A percentile compares a stretch with the other conserved stretches of the same genome.
Conservation (phyloP, 768 basidiomycete genomes). For the Suillus subalutaceus region DNA sequence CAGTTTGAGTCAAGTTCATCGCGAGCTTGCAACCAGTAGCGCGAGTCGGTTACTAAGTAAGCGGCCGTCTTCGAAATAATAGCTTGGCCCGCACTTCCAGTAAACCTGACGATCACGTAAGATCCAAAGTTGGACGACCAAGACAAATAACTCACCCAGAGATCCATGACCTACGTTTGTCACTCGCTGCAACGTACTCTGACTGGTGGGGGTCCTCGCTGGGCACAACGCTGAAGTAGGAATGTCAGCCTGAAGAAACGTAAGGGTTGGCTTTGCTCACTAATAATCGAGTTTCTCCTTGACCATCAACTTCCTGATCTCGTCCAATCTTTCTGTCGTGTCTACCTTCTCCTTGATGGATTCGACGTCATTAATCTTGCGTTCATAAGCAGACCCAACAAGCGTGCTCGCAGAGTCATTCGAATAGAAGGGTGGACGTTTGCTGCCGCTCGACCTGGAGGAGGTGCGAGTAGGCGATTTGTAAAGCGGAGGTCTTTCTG, state of each 20-base stretch:
- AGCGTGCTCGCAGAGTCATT: constrained; percentile 73
- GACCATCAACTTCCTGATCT: constrained; percentile 64
- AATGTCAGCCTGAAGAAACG: constrained; percentile 12
- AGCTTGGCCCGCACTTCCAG: constrained; percentile 71
- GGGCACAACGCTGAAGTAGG: constrained; percentile 60
- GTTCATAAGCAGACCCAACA: constrained; percentile 71
- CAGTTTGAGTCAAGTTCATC: constrained; percentile 75
- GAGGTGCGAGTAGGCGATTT: constrained; percentile 38
- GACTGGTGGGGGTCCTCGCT: constrained; percentile 84
- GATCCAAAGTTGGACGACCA: constrained; percentile 27
- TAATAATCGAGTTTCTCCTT: constrained; percentile 76
- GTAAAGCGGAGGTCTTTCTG: constrained; percentile 38
- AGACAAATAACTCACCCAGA: constrained; percentile 58
- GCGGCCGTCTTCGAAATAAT: constrained; percentile 68
- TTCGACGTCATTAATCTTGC: constrained; percentile 69
- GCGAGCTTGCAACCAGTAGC: constrained; percentile 82
- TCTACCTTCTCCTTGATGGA: constrained; percentile 55
- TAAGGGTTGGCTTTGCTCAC: constrained; percentile 45
- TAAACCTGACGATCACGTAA: constrained; percentile 48
- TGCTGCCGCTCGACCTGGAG: constrained; percentile 42
- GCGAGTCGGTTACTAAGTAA: constrained; percentile 78
- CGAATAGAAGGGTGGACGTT: constrained; percentile 47
- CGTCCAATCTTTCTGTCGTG: constrained; percentile 60
- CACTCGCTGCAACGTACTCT: constrained; percentile 76
- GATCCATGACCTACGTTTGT: constrained; percentile 79